Evolutionary conservation across 176 grass and related monocot genomes (phyloP).

Genomic region (Oryza officinalis): DNA sequence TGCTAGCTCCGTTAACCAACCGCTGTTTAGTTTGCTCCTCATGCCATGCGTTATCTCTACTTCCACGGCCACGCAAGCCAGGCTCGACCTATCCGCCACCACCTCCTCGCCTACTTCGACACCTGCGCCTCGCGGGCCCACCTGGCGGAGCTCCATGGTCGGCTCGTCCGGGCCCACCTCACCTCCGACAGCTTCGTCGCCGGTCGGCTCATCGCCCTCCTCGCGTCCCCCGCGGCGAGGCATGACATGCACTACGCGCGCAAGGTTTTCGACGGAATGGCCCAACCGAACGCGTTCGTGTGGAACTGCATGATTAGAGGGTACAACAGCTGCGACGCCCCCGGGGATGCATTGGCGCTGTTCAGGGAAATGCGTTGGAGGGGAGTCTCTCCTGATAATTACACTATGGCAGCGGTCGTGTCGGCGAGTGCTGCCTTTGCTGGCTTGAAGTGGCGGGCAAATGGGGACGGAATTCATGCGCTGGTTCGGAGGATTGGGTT

Average conservation of each 20-base stretch:
- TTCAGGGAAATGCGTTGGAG: constrained; percentile 50
- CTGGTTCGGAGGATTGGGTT: constrained; percentile 62
- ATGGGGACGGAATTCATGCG: constrained; percentile 47
- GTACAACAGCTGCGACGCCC: constrained; percentile 42
- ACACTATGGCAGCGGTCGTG: constrained; percentile 59
- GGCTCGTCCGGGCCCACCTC: constrained; percentile 56
- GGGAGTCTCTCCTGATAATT: constrained; percentile 45
- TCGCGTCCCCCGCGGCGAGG: constrained; percentile 31
- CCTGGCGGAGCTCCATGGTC: constrained; percentile 60
- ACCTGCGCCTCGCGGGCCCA: constrained; percentile 48
- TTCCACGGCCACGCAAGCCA: constrained; percentile 57
- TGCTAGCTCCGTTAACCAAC: neutral
- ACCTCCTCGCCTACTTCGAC: constrained; percentile 47
- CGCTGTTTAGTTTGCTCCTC: neutral
- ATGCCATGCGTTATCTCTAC: constrained; percentile 74
- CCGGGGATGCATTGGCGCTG: constrained; percentile 47
- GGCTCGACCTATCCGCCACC: constrained; percentile 16
- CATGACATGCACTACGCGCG: constrained; percentile 49
- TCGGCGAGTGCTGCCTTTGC: constrained; percentile 41
- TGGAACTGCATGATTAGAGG: constrained; percentile 90
- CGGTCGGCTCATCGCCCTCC: constrained; percentile 55
- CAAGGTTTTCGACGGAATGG: constrained; percentile 61
- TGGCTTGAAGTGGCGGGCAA: neutral
- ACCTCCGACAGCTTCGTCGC: constrained; percentile 41
- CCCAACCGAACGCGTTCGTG: constrained; percentile 44